Percentiles rank a stretch among this genome's conserved stretches.
Evolutionary conservation across 2,329 filamentous ascomycete genomes (phyloP).

Genomic region (Hypoxylon sp.): DNA sequence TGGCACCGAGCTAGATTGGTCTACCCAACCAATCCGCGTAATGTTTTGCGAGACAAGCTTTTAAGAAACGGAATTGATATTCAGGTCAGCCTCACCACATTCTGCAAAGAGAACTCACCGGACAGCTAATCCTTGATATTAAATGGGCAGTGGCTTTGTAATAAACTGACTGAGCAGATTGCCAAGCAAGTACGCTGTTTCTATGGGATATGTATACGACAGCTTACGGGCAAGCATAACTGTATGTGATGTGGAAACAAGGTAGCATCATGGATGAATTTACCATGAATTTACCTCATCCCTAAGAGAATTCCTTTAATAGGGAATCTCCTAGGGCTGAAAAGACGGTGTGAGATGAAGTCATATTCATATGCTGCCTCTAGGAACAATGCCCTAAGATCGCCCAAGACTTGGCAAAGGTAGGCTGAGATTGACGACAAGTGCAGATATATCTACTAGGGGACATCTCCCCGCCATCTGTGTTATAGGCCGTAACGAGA

Average conservation of each 20-base stretch:
- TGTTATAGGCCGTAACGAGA: conserved; percentile 23
- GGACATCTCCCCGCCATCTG: neutral
- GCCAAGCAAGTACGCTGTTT: conserved; percentile 15
- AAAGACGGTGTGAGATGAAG: conserved; percentile 47
- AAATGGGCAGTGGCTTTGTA: conserved; percentile 4
- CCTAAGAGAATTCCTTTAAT: conserved; percentile 42
- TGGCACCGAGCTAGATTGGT: conserved; percentile 20
- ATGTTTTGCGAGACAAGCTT: conserved; percentile 31
- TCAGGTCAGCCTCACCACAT: conserved; percentile 38
- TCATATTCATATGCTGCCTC: conserved; percentile 22
- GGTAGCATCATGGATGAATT: conserved; percentile 25
- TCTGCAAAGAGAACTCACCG: neutral
- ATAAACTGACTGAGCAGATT: conserved; percentile 5
- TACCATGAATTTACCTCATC: conserved; percentile 8
- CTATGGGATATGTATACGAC: conserved; percentile 8
- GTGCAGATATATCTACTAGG: conserved; percentile 32
- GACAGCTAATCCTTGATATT: conserved; percentile 1
- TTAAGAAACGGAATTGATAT: conserved; percentile 23
- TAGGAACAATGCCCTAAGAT: conserved; percentile 20
- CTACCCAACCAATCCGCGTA: conserved; percentile 37
- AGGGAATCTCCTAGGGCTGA: conserved; percentile 35
- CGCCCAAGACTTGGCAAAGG: conserved; percentile 20
- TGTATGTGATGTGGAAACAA: conserved; percentile 14
- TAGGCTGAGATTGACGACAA: conserved; percentile 33
- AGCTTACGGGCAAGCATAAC: neutral